phyloP scores from a whole-genome alignment of 257 asterid genomes.

The Penstemon newberryi region DNA sequence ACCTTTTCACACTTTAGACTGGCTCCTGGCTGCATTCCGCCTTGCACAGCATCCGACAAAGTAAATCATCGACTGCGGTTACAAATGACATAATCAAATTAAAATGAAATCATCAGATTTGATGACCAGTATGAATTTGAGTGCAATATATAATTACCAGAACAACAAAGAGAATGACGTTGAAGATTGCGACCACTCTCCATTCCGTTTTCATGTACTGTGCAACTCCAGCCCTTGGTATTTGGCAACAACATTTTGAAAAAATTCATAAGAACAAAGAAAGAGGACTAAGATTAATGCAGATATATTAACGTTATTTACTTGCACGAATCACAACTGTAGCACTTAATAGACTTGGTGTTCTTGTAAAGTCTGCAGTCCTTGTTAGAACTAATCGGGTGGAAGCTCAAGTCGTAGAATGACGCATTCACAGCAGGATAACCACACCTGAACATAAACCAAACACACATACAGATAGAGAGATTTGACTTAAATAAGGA shows the following conservation, averaged over 20 bases:
- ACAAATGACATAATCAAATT: constrained; percentile 7
- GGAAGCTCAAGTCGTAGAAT: constrained; percentile 79
- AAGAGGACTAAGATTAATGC: constrained; percentile 14
- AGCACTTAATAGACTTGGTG: constrained; percentile 67
- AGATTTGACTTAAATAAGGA: not conserved
- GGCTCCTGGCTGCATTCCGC: constrained; percentile 61
- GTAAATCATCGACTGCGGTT: constrained; percentile 63
- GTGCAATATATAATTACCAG: constrained; percentile 48
- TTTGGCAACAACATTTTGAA: constrained; percentile 16
- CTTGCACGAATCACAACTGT: constrained; percentile 95
- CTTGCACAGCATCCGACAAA: constrained; percentile 94
- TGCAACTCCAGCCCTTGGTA: constrained; percentile 90
- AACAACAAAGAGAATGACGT: constrained; percentile 66
- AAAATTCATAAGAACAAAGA: not conserved
- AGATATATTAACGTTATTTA: constrained; percentile 27
- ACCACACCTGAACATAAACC: constrained; percentile 59
- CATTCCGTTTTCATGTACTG: constrained; percentile 95
- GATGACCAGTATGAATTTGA: too few species aligned
- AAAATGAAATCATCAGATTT: not conserved
- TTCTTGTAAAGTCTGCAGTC: constrained; percentile 89
- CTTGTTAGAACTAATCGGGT: constrained; percentile 61
- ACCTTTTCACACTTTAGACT: constrained; percentile 47
- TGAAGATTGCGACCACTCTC: constrained; percentile 91
- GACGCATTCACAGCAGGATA: constrained; percentile 87
- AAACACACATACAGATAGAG: not conserved